Base-by-base conservation (phyloP, 176 grass and related monocot genomes). In the Aegilops sharonensis region DNA sequence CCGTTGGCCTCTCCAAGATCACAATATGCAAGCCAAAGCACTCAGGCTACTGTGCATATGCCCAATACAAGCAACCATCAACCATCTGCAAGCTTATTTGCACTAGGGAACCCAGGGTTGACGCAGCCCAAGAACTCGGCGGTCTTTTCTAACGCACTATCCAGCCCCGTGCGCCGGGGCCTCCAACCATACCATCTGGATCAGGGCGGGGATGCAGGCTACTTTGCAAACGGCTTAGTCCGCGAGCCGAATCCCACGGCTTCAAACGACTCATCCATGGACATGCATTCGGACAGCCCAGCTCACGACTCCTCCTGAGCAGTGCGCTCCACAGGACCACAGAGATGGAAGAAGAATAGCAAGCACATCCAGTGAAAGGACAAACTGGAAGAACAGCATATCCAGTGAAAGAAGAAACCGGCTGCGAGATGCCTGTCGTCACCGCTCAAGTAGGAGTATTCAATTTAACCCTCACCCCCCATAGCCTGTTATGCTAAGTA, bases 241-340 rank as follows among this genome's bases (percentile, higher is more conserved):
- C 77, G 43, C 9, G 83, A 87, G 2, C 17, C 70, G 4, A 87
- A 92, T 64, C 83, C 79, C 67, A 75, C 69, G 5, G 81, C 73
- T 66, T 84, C 85, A 1, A 90, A 78, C 0, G 90, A 90, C 65
- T 92, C 90, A 18, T 87, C 85, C 31, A 92, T 94, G 93, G 93
- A 95, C 45, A 92, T 92, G 90, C 93, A 90, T 81, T 85, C 86
- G 2, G 93, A 95, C 29, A 90, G 85, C 68, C 87, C 87, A 39
- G 75, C 74, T 72, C 85, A 85, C 9, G 82, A 82, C 77, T 87
- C 79, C 68, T 84, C 79, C 78, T 77, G 72, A 87, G 56, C 81
- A 73, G 73, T 61, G 65, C 63, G 9, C 25, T 32, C 39, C 39
- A 42, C 36, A 37, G 36, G 36, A 7, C 27, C 45, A 39, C 3